phyloP scores from a whole-genome alignment of 345 rosid species.

The Rubroshorea leprosula region DNA sequence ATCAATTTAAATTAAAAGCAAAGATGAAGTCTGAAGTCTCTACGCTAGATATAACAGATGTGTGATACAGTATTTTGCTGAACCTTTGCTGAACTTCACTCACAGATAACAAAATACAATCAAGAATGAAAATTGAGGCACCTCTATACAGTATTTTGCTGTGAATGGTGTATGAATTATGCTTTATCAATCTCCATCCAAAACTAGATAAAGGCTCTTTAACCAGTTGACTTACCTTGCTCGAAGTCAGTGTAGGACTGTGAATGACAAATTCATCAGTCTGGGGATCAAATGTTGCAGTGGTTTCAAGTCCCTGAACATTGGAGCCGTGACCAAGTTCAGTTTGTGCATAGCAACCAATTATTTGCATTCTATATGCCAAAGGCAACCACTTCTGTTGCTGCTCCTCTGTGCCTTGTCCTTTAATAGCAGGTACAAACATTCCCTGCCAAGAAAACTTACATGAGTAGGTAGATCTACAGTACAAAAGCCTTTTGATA shows the following conservation, averaged over 20 bases:
- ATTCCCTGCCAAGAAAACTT: conserved; percentile 56
- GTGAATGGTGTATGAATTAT: background rate
- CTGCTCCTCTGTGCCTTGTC: conserved; percentile 96
- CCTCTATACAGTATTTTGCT: background rate
- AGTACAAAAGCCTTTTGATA: no score
- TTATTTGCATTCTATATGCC: conserved; percentile 92
- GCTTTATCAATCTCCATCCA: no score
- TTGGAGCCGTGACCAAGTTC: conserved; percentile 99
- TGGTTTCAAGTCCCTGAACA: conserved; percentile 98
- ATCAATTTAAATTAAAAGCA: conserved; percentile 5
- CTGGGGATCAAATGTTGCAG: conserved; percentile 91
- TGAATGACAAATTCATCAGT: conserved; percentile 84
- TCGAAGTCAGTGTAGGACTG: conserved; percentile 91
- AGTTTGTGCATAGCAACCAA: conserved; percentile 98
- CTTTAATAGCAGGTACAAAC: conserved; percentile 93
- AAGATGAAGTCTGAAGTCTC: background rate
- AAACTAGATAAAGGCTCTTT: background rate
- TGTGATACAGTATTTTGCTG: no score
- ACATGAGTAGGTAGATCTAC: no score
- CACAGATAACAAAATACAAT: no score
- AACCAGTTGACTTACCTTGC: conserved; percentile 56
- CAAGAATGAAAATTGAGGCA: conserved; percentile 1
- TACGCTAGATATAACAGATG: background rate
- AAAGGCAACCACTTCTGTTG: conserved; percentile 86
- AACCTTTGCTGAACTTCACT: no score